Evolutionary conservation across 1,284 basidiomycete species (phyloP).

Genomic region (Tilletia walkeri): DNA sequence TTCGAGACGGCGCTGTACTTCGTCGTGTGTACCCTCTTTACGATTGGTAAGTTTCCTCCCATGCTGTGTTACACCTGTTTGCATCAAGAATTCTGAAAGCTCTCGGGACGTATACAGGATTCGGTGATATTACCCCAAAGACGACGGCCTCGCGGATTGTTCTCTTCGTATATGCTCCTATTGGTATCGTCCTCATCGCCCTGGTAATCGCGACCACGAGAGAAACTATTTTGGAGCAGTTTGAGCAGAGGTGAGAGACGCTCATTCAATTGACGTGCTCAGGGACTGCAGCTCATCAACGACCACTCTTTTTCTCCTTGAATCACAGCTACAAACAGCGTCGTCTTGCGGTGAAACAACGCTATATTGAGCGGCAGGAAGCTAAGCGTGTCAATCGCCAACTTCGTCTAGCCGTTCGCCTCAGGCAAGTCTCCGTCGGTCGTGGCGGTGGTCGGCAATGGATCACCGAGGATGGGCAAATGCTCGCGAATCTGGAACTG

Average conservation of each 20-base stretch:
- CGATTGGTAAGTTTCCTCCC: slow-evolving; percentile 58
- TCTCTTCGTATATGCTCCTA: slow-evolving; percentile 44
- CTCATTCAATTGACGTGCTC: not conserved
- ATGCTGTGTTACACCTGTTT: not conserved
- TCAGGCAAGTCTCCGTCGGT: not conserved
- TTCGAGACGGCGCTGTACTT: slow-evolving; percentile 64
- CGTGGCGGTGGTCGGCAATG: slow-evolving; percentile 1
- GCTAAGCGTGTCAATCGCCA: slow-evolving; percentile 27
- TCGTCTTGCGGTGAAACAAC: slow-evolving; percentile 20
- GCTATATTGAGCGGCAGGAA: not conserved
- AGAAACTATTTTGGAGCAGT: slow-evolving; percentile 68
- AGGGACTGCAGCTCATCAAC: no score
- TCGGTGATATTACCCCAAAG: slow-evolving; percentile 72
- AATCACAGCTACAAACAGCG: slow-evolving; percentile 23
- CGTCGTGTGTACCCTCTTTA: slow-evolving; percentile 66
- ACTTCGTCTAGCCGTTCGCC: slow-evolving; percentile 14
- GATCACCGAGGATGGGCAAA: not conserved
- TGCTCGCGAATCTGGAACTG: not conserved
- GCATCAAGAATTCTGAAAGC: not conserved
- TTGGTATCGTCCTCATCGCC: slow-evolving; percentile 58
- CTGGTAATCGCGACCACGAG: slow-evolving; percentile 68
- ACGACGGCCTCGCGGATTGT: slow-evolving; percentile 60
- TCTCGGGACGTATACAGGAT: slow-evolving; percentile 55
- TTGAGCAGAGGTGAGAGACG: slow-evolving; percentile 35
- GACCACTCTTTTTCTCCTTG: not conserved